phyloP scores from a whole-genome alignment of 2,329 filamentous ascomycete genomes.

The Falciphora oryzae region DNA sequence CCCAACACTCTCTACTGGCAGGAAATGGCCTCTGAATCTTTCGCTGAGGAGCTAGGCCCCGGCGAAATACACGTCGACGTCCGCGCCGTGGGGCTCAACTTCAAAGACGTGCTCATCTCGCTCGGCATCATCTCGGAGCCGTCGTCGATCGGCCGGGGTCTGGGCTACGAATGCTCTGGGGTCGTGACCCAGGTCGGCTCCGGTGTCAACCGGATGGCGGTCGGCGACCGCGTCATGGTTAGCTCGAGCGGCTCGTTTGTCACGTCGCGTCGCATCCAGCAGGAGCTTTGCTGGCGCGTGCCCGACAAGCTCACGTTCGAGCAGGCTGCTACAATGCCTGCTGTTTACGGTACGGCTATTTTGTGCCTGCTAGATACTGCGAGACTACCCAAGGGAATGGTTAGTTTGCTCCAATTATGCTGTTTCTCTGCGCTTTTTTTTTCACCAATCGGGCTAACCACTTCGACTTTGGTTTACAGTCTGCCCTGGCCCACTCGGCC shows the following conservation, averaged over 20 bases:
- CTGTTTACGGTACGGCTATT: slow-evolving; percentile 19
- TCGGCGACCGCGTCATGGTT: slow-evolving; percentile 23
- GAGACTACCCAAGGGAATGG: neutral
- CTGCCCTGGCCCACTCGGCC: slow-evolving; percentile 3
- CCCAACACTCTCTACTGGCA: slow-evolving; percentile 1
- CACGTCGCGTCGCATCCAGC: neutral
- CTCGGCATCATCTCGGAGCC: slow-evolving; percentile 26
- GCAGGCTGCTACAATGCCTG: slow-evolving; percentile 20
- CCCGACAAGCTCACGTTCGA: slow-evolving; percentile 11
- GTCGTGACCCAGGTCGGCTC: slow-evolving; percentile 26
- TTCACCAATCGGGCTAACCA: neutral
- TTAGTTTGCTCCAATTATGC: neutral
- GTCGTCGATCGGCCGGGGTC: slow-evolving; percentile 20
- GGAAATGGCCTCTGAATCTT: neutral
- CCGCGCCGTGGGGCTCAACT: slow-evolving; percentile 30
- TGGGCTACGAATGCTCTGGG: slow-evolving; percentile 25
- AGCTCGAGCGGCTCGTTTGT: slow-evolving; percentile 14
- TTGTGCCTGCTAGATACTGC: neutral
- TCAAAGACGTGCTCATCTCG: slow-evolving; percentile 33
- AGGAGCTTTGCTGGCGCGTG: slow-evolving; percentile 1
- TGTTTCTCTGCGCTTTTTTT: neutral
- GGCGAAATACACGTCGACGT: slow-evolving; percentile 30
- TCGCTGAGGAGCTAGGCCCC: neutral
- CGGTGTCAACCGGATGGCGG: slow-evolving; percentile 15
- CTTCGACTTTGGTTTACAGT: slow-evolving; percentile 4